These are phyloP conservation scores for Fragosphaeria purpurea DNA, from an alignment of 2,329 filamentous ascomycete genomes.

Conservation along the genomic window DNA sequence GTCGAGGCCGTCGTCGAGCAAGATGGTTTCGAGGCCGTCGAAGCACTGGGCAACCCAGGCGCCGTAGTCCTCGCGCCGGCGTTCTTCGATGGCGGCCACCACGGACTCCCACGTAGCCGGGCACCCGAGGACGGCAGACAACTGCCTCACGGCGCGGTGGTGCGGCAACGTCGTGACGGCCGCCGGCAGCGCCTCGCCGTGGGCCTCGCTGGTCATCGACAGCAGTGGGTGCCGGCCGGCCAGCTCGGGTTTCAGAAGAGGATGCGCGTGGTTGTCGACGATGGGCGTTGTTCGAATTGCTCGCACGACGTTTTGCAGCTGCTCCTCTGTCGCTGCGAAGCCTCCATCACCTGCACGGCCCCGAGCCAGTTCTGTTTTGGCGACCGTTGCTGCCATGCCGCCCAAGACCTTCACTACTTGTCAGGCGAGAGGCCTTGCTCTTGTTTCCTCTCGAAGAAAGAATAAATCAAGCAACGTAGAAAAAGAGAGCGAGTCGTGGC, in stretches of 20 bases:
- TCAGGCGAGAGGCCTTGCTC: not conserved
- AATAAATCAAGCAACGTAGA: no score
- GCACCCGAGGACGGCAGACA: slow-evolving; percentile 55
- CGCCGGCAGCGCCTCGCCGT: slow-evolving; percentile 55
- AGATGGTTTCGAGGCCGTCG: slow-evolving; percentile 58
- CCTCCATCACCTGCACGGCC: not conserved
- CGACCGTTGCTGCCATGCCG: not conserved
- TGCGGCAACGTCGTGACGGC: slow-evolving; percentile 56
- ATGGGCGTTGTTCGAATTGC: slow-evolving; percentile 49
- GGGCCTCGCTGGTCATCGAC: slow-evolving; percentile 63
- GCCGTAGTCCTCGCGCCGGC: slow-evolving; percentile 36
- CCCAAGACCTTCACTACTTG: no score
- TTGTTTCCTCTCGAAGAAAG: not conserved
- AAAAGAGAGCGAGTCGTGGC: no score
- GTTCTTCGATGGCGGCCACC: slow-evolving; percentile 31
- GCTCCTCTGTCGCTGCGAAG: slow-evolving; percentile 8
- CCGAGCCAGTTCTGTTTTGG: no score
- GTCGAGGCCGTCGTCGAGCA: slow-evolving; percentile 70
- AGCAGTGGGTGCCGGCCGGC: slow-evolving; percentile 38
- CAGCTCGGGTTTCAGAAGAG: slow-evolving; percentile 46
- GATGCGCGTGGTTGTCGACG: slow-evolving; percentile 66
- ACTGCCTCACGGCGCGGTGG: slow-evolving; percentile 57
- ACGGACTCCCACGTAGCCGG: slow-evolving; percentile 51
- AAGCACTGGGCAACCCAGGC: slow-evolving; percentile 56
- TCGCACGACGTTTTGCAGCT: slow-evolving; percentile 22